A percentile compares a stretch with the other conserved stretches of the same genome.
Conservation (phyloP, 805 yeast species). For the Isabelozyma gotoi region DNA sequence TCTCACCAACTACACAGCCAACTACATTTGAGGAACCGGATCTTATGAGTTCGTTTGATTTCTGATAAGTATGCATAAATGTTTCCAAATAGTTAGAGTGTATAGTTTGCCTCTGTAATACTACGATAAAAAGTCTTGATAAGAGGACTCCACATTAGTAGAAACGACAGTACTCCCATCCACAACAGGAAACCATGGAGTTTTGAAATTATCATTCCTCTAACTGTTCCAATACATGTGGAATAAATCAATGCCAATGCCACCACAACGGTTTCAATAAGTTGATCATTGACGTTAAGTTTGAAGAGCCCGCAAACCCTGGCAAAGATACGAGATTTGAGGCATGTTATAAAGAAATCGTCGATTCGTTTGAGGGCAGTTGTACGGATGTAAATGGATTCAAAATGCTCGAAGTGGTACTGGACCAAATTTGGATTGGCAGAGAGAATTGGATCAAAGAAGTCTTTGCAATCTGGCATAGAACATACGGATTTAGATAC, state of each 20-base stretch:
- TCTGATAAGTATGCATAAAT: slow-evolving; percentile 21
- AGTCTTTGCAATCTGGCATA: background rate
- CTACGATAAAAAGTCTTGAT: background rate
- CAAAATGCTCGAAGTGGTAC: slow-evolving; percentile 13
- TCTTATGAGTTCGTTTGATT: slow-evolving; percentile 64
- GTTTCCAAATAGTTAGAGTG: background rate
- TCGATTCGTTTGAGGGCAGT: slow-evolving; percentile 7
- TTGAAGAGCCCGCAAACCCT: background rate
- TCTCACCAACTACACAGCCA: slow-evolving; percentile 43
- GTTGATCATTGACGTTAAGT: background rate
- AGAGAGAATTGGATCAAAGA: background rate
- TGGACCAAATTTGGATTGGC: slow-evolving; percentile 4
- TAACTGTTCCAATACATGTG: slow-evolving; percentile 12
- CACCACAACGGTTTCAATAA: slow-evolving; percentile 1
- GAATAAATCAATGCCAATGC: slow-evolving; percentile 15
- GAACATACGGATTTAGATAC: slow-evolving; percentile 14
- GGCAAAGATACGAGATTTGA: background rate
- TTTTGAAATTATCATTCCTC: slow-evolving; percentile 1
- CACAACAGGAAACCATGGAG: background rate
- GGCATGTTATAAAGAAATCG: slow-evolving; percentile 2
- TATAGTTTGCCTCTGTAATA: background rate
- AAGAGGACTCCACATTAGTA: background rate
- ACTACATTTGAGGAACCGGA: slow-evolving; percentile 68
- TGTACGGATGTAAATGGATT: slow-evolving; percentile 17
- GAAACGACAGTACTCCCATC: background rate